Conservation (phyloP, 2,329 filamentous ascomycete genomes). For the Pseudovirgaria hyperparasitica region DNA sequence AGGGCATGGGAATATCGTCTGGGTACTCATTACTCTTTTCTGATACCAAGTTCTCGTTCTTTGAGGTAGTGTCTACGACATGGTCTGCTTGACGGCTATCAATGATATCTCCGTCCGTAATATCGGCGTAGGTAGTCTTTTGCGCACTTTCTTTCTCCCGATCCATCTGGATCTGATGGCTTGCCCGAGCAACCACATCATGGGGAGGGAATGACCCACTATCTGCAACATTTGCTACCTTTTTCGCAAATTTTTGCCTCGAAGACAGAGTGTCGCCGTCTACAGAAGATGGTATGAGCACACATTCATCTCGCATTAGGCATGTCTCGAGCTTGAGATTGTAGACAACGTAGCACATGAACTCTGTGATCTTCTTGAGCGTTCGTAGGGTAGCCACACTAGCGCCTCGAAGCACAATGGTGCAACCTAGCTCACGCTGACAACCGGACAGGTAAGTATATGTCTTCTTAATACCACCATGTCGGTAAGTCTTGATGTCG, state of each 20-base stretch:
- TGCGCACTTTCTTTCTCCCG: neutral
- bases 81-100: neutral
- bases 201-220: neutral
- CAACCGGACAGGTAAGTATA: slow-evolving; percentile 94
- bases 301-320: slow-evolving; percentile 83
- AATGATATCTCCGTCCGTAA: neutral
- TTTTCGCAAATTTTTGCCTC: slow-evolving; percentile 4
- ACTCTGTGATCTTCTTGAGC: slow-evolving; percentile 90
- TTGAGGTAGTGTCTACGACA: slow-evolving; percentile 3
- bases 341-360: slow-evolving; percentile 98
- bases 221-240: neutral
- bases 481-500: slow-evolving; percentile 90
- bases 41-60: slow-evolving; percentile 4
- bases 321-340: slow-evolving; percentile 94
- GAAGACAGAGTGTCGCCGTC: slow-evolving; percentile 23
- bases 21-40: slow-evolving; percentile 44
- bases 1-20: slow-evolving; percentile 73
- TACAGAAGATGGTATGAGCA: slow-evolving; percentile 59
- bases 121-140: neutral
- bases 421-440: slow-evolving; percentile 80
- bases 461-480: slow-evolving; percentile 75
- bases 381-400: slow-evolving; percentile 57
- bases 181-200: too few relatives aligned
- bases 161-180: too few relatives aligned
- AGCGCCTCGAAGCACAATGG: slow-evolving; percentile 79